Evolutionary conservation across 345 rosid genomes (phyloP).

Genomic region (Combretum micranthum): DNA sequence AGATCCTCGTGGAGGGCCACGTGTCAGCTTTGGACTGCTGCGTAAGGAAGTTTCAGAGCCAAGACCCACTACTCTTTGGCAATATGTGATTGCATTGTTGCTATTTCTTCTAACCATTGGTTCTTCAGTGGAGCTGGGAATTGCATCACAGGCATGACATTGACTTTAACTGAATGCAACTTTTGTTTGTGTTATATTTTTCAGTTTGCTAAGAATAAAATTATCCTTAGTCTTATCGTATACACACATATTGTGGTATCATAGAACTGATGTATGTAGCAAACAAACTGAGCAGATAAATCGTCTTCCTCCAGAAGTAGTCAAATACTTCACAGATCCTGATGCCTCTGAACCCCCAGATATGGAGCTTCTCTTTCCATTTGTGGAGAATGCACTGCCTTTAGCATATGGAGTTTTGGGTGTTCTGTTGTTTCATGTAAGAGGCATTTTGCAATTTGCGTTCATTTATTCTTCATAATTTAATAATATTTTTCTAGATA

Average conservation of each 20-base stretch:
- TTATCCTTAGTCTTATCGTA: no score
- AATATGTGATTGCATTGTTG: constrained; percentile 82
- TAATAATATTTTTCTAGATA: no score
- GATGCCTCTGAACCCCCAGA: constrained; percentile 82
- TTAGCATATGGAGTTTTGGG: constrained; percentile 95
- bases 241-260: no score
- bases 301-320: constrained; percentile 89
- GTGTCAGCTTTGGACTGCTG: constrained; percentile 88
- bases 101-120: constrained; percentile 82
- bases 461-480: not conserved
- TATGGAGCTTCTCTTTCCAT: constrained; percentile 79
- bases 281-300: constrained; percentile 53
- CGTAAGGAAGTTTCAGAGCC: constrained; percentile 97
- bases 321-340: constrained; percentile 90
- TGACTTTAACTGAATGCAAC: not conserved
- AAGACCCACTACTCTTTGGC: constrained; percentile 95
- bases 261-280: constrained; percentile 4
- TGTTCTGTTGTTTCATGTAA: constrained; percentile 83
- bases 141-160: constrained; percentile 79
- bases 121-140: constrained; percentile 85
- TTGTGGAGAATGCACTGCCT: constrained; percentile 90
- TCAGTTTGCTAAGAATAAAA: no score
- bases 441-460: constrained; percentile 12
- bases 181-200: not conserved
- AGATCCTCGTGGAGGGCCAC: constrained; percentile 92